These are phyloP conservation scores for Pyronema omphalodes DNA, from an alignment of 495 filamentous ascomycete genomes.

Conservation along the genomic window DNA sequence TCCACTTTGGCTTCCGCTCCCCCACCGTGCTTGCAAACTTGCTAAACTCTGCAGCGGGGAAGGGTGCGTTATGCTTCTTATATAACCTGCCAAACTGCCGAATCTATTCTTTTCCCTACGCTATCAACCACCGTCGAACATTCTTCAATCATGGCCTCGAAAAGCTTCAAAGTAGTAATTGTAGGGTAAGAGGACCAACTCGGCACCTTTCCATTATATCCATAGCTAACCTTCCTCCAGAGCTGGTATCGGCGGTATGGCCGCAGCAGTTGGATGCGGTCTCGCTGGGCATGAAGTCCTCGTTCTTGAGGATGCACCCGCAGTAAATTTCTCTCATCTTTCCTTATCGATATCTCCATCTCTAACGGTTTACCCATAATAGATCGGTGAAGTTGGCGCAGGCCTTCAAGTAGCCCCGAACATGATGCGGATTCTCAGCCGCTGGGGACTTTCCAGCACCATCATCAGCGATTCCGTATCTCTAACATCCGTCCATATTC, in stretches of 20 bases:
- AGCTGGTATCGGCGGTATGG: slow-evolving; percentile 5
- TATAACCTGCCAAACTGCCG: too few relatives aligned
- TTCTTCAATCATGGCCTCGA: too few relatives aligned
- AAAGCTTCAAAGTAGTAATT: too few relatives aligned
- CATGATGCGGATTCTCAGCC: slow-evolving; percentile 54
- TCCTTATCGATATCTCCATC: not conserved
- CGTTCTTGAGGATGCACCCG: slow-evolving; percentile 2
- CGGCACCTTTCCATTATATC: too few relatives aligned
- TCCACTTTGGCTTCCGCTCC: too few relatives aligned
- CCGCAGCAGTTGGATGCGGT: slow-evolving; percentile 6
- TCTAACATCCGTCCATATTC: slow-evolving; percentile 9
- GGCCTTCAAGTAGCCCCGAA: slow-evolving; percentile 72
- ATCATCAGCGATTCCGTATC: slow-evolving; percentile 5
- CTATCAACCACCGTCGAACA: too few relatives aligned
- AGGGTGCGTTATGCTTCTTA: too few relatives aligned
- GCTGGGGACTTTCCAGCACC: slow-evolving; percentile 1
- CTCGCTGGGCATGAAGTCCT: slow-evolving; percentile 6
- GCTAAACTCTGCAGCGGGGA: too few relatives aligned
- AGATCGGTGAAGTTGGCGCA: slow-evolving; percentile 38
- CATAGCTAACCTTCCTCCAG: too few relatives aligned
- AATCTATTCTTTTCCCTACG: too few relatives aligned
- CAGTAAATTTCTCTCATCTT: not conserved
- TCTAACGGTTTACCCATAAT: slow-evolving; percentile 1
- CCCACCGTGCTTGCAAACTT: too few relatives aligned
- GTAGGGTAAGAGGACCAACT: too few relatives aligned